Evolutionary conservation across 169 alveolate species (phyloP).

Genomic region (Plasmodium falciparum): DNA sequence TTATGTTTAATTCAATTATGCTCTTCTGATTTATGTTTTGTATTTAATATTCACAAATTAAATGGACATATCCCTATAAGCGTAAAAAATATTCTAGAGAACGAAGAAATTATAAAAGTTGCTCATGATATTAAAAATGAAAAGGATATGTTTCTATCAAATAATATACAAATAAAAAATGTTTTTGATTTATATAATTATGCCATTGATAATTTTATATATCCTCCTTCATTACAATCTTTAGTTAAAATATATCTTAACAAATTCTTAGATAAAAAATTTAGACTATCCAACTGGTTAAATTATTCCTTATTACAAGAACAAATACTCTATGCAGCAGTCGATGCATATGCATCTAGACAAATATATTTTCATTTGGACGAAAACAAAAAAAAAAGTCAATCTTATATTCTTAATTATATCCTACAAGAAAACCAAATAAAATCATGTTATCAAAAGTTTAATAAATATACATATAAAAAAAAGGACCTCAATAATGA

Average conservation of each 20-base stretch:
- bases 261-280: conserved; percentile 30
- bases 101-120: conserved; percentile 39
- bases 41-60: conserved; percentile 45
- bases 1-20: conserved; percentile 58
- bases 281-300: conserved; percentile 53
- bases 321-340: conserved; percentile 67
- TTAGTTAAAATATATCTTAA: conserved; percentile 54
- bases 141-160: conserved; percentile 35
- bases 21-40: conserved; percentile 41
- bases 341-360: conserved; percentile 68
- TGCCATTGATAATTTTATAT: conserved; percentile 41
- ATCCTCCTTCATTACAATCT: conserved; percentile 64
- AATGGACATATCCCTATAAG: conserved; percentile 37
- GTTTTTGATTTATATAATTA: conserved; percentile 60
- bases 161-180: conserved; percentile 45
- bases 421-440: background rate
- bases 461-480: background rate
- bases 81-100: conserved; percentile 46
- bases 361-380: conserved; percentile 45
- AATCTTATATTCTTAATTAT: background rate
- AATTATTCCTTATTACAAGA: conserved; percentile 20
- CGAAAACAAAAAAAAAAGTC: conserved; percentile 1
- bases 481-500: background rate
- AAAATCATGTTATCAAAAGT: background rate
- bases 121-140: conserved; percentile 67